These are phyloP conservation scores for Anethum foeniculum DNA, from an alignment of 140 eudicot species.

Conservation along the genomic window DNA sequence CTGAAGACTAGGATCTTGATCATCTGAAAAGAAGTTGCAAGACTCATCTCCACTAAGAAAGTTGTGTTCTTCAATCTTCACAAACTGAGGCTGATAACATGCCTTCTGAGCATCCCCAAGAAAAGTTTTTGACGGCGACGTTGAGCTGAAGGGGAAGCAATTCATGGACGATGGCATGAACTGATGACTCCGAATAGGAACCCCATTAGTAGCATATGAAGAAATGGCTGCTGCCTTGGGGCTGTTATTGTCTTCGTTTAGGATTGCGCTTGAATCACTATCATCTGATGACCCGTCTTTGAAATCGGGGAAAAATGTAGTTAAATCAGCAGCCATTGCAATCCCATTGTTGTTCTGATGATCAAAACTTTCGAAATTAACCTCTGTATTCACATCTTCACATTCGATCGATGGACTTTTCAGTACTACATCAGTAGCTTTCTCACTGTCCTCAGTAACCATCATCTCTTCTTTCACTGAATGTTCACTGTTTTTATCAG, in stretches of 20 bases:
- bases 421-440: conserved; percentile 1
- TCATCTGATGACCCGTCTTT: conserved; percentile 67
- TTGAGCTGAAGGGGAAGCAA: conserved; percentile 21
- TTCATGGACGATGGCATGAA: conserved; percentile 25
- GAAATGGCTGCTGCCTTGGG: conserved; percentile 23
- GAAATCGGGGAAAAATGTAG: conserved; percentile 30
- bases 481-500: not conserved
- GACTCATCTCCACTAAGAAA: conserved; percentile 73
- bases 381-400: not conserved
- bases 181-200: conserved; percentile 19
- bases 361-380: conserved; percentile 2
- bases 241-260: conserved; percentile 60
- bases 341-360: conserved; percentile 7
- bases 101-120: conserved; percentile 34
- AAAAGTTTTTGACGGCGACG: conserved; percentile 15
- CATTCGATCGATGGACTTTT: not conserved
- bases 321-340: conserved; percentile 10
- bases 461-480: conserved; percentile 15
- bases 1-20: conserved; percentile 69
- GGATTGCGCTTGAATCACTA: conserved; percentile 69
- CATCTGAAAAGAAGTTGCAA: conserved; percentile 76
- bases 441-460: conserved; percentile 5
- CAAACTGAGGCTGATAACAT: conserved; percentile 65
- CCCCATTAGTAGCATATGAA: conserved; percentile 12
- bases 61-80: conserved; percentile 74